Conservation (phyloP, 805 yeast species). For the Tetrapisispora fleetii region DNA sequence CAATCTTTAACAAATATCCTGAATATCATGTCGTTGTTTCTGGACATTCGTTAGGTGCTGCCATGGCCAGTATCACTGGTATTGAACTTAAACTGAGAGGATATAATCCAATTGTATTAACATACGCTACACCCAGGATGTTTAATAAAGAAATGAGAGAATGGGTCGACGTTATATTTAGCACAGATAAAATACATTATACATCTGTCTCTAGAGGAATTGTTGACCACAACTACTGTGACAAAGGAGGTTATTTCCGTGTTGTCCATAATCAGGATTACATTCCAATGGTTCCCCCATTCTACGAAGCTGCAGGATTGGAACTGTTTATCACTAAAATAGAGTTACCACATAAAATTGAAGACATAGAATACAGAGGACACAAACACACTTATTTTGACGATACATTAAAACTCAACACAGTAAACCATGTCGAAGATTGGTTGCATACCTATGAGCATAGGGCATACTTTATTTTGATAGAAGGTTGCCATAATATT, state of each 20-base stretch:
- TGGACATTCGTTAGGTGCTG: slow-evolving; percentile 77
- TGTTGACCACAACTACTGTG: slow-evolving; percentile 12
- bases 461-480: slow-evolving; percentile 29
- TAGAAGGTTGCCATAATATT: slow-evolving; percentile 28
- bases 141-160: slow-evolving; percentile 43
- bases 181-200: slow-evolving; percentile 28
- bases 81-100: slow-evolving; percentile 51
- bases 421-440: slow-evolving; percentile 7
- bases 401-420: background rate
- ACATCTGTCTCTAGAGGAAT: slow-evolving; percentile 16
- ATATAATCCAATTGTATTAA: slow-evolving; percentile 41
- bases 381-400: background rate
- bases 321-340: slow-evolving; percentile 37
- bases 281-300: slow-evolving; percentile 53
- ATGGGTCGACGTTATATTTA: slow-evolving; percentile 44
- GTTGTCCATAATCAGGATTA: slow-evolving; percentile 49
- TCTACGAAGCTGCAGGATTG: slow-evolving; percentile 41
- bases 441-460: slow-evolving; percentile 31
- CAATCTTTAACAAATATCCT: slow-evolving; percentile 31
- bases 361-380: slow-evolving; percentile 23
- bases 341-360: slow-evolving; percentile 24
- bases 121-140: slow-evolving; percentile 57
- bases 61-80: slow-evolving; percentile 53
- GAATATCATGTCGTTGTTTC: slow-evolving; percentile 43
- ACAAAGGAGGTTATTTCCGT: slow-evolving; percentile 37